Evolutionary conservation across 2,329 filamentous ascomycete species (phyloP).

Genomic region (Pochonia chlamydosporia): DNA sequence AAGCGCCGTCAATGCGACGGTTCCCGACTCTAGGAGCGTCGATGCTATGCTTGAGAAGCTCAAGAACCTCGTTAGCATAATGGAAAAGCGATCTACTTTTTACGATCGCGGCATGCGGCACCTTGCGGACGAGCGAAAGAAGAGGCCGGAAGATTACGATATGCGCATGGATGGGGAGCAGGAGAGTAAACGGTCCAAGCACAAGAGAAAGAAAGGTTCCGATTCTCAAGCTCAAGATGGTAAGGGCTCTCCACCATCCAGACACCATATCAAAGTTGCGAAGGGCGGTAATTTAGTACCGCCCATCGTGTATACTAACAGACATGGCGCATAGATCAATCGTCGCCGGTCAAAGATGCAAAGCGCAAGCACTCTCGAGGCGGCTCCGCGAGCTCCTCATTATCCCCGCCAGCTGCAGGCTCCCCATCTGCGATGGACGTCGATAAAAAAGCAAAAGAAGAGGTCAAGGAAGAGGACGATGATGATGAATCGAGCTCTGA

Average conservation of each 20-base stretch:
- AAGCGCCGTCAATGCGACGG: conserved; percentile 47
- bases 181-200: conserved; percentile 55
- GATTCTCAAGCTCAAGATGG: conserved; percentile 39
- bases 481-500: conserved; percentile 49
- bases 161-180: conserved; percentile 42
- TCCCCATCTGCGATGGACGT: conserved; percentile 53
- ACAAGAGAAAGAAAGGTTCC: conserved; percentile 73
- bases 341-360: conserved; percentile 46
- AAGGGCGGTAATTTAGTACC: no score
- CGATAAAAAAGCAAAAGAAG: conserved; percentile 45
- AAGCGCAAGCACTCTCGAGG: conserved; percentile 49
- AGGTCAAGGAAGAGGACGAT: conserved; percentile 30
- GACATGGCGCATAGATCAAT: conserved; percentile 35
- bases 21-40: conserved; percentile 58
- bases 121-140: conserved; percentile 60
- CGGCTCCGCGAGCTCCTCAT: conserved; percentile 53
- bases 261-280: no score
- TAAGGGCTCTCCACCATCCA: conserved; percentile 1
- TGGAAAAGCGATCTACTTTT: conserved; percentile 60
- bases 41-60: conserved; percentile 60
- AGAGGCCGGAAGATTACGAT: conserved; percentile 49
- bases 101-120: conserved; percentile 72
- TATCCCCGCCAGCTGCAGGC: conserved; percentile 48
- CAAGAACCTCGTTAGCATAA: conserved; percentile 57
- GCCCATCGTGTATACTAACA: conserved; percentile 6